Evolutionary conservation across 495 filamentous ascomycete genomes (phyloP).

Genomic region (Thozetella sp.): DNA sequence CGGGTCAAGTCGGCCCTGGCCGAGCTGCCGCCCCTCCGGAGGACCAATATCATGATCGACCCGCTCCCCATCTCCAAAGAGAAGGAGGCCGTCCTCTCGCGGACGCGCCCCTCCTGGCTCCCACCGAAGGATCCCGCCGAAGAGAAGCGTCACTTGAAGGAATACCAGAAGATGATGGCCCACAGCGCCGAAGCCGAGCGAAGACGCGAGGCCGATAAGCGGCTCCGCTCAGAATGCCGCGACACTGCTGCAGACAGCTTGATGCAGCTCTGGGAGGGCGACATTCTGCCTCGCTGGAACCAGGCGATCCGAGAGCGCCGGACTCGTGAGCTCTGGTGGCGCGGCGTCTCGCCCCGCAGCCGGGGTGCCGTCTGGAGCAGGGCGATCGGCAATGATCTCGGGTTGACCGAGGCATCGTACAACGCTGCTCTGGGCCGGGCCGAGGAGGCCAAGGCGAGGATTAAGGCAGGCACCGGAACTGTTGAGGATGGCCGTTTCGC

Average conservation of each 20-base stretch:
- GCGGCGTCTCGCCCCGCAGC: constrained; percentile 77
- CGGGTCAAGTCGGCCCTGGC: constrained; percentile 55
- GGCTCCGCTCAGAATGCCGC: constrained; percentile 45
- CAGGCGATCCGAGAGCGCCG: constrained; percentile 69
- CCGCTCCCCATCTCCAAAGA: constrained; percentile 94
- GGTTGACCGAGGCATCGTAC: constrained; percentile 74
- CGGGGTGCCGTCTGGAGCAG: constrained; percentile 84
- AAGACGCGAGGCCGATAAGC: constrained; percentile 51
- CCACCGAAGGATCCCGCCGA: constrained; percentile 93
- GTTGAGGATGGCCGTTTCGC: constrained; percentile 45
- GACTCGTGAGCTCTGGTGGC: constrained; percentile 93
- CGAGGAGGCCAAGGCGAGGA: constrained; percentile 61
- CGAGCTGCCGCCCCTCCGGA: constrained; percentile 80
- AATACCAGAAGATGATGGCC: constrained; percentile 94
- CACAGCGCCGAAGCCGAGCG: constrained; percentile 70
- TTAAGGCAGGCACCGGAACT: constrained; percentile 37
- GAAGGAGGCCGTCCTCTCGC: constrained; percentile 88
- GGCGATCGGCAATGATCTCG: constrained; percentile 89
- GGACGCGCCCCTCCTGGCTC: constrained; percentile 92
- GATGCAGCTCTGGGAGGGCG: constrained; percentile 82
- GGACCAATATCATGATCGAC: constrained; percentile 93
- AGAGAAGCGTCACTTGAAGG: constrained; percentile 85
- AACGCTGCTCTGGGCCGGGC: constrained; percentile 77
- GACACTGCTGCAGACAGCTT: constrained; percentile 67
- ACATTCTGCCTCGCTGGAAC: constrained; percentile 87